Evolutionary conservation across 768 basidiomycete species (phyloP), one percentile per base, ranked within the genome.

Genomic region (Antrodiella citrinella): DNA sequence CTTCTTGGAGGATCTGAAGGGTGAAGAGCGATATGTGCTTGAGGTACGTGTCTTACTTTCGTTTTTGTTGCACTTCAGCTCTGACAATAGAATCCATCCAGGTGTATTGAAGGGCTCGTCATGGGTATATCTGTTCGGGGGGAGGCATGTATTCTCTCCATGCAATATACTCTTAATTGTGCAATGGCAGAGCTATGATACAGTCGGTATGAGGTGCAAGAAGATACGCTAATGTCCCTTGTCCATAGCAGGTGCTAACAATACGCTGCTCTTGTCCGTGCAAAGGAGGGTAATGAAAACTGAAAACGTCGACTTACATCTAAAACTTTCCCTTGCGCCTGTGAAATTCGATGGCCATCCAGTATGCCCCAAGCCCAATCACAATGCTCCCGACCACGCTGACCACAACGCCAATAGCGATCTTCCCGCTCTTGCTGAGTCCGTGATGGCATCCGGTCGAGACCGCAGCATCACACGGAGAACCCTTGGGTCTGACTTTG

Each of bases 1-100:
- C 48, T 92, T 83, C 65, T 70, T 99, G 23, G 94, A 98, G 69
- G 73, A 82, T 42, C 67, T 94, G 61, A 96, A 99, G 71, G 95
- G 94, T 66, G 91, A 93, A 59, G 96, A 98, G 67, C 84, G 95
- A 42, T 99, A 98, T 67, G 92, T 99, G 7, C 77, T 98, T 20
- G 96, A 99, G 79, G 96, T 91, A 20, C n/a, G n/a, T n/a, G n/a
- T n/a, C n/a, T n/a, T n/a, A 59, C 57, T 45, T 60, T 48, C 47
- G 44, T 47, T 15, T 24, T 64, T 2, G 42, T 67, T 20, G 77
- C 79, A 22, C 86, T 87, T 26, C 4, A 48, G 41, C 30, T 35
- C 30, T 35, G 30, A 35, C 7, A 35, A 7, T 35, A 35, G 15
- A 35, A 15, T 35, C 15, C 15, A 35, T 35, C 7, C 30, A 35